Evolutionary conservation across 441 rosid genomes (phyloP).

Genomic region (Viola pubescens): DNA sequence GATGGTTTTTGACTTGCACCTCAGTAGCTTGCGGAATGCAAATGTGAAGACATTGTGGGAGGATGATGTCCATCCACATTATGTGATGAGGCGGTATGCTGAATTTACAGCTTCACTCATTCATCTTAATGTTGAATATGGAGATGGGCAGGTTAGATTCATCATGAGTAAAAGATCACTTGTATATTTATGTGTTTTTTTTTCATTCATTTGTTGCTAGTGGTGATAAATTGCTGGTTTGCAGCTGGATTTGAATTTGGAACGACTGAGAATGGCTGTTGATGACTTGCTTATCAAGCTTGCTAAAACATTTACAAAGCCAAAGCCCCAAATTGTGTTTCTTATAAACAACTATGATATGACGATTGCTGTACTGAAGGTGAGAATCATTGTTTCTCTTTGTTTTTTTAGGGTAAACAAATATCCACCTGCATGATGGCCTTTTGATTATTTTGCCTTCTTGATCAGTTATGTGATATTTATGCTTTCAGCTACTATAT

Average conservation of each 20-base stretch:
- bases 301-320: conserved; percentile 63
- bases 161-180: not conserved
- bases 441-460: not conserved
- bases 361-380: conserved; percentile 89
- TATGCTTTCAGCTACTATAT: conserved; percentile 1
- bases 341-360: conserved; percentile 94
- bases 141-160: conserved; percentile 87
- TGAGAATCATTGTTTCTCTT: conserved; percentile 12
- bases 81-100: conserved; percentile 99
- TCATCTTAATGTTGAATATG: conserved; percentile 89
- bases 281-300: conserved; percentile 89
- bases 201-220: not conserved
- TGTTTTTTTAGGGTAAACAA: not conserved
- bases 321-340: conserved; percentile 80
- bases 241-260: conserved; percentile 98
- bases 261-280: conserved; percentile 88
- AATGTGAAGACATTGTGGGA: conserved; percentile 87
- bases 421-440: not conserved
- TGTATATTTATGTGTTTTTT: not conserved
- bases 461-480: not conserved
- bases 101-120: conserved; percentile 97
- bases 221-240: conserved; percentile 11
- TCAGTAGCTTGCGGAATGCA: conserved; percentile 89
- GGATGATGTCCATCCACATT: conserved; percentile 98
- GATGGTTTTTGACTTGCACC: conserved; percentile 91